Conservation (phyloP, 2,329 filamentous ascomycete species). For the Triangularia verruculosa region DNA sequence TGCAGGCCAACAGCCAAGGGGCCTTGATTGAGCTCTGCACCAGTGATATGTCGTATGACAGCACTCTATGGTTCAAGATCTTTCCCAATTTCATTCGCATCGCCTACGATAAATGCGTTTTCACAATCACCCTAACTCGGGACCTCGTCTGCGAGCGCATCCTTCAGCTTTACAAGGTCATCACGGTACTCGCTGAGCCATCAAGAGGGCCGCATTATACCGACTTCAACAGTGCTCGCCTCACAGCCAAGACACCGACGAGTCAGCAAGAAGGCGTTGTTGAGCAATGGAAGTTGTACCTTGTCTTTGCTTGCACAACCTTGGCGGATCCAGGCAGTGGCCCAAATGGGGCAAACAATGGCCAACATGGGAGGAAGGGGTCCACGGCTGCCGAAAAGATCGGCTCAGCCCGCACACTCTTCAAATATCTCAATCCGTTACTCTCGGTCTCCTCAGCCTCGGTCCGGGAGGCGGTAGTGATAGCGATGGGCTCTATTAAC, state of each 20-base stretch:
- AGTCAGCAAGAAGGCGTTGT: constrained; percentile 83
- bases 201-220: constrained; percentile 63
- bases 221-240: constrained; percentile 53
- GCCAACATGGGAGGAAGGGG: constrained; percentile 76
- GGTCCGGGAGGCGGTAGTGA: constrained; percentile 85
- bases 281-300: constrained; percentile 96
- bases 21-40: constrained; percentile 91
- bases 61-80: constrained; percentile 94
- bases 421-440: constrained; percentile 87
- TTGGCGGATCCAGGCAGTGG: constrained; percentile 75
- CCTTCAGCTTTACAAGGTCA: constrained; percentile 85
- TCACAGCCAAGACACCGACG: constrained; percentile 55
- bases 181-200: constrained; percentile 74
- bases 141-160: constrained; percentile 92
- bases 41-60: constrained; percentile 91
- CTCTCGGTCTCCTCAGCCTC: constrained; percentile 75
- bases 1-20: constrained; percentile 78
- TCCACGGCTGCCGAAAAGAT: constrained; percentile 75
- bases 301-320: constrained; percentile 96
- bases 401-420: constrained; percentile 81
- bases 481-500: constrained; percentile 92
- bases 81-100: constrained; percentile 93
- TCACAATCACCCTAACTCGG: constrained; percentile 84
- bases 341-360: constrained; percentile 53
- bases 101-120: constrained; percentile 85